These are phyloP conservation scores for Chlorencoelia australis DNA, from an alignment of 2,329 filamentous ascomycete genomes.

Conservation along the genomic window DNA sequence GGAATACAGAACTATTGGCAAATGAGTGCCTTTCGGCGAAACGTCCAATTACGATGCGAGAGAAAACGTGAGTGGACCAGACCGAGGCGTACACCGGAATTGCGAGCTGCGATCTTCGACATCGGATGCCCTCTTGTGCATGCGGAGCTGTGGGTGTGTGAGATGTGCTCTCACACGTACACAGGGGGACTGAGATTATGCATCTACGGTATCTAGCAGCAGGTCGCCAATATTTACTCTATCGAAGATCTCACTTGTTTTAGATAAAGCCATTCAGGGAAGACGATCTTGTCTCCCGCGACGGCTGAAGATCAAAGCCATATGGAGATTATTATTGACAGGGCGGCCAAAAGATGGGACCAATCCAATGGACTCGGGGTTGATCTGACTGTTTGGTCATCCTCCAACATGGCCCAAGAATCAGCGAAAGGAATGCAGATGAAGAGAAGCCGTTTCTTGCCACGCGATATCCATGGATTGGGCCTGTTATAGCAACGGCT, in stretches of 20 bases:
- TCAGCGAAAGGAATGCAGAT: background rate
- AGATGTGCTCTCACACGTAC: too few relatives aligned
- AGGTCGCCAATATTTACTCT: background rate
- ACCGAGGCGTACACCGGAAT: too few relatives aligned
- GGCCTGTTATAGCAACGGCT: constrained; percentile 6
- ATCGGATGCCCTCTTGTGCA: too few relatives aligned
- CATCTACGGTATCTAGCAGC: background rate
- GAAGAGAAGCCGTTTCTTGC: constrained; percentile 1
- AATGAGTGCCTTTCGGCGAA: background rate
- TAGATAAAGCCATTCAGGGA: background rate
- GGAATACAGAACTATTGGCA: background rate
- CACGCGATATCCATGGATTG: constrained; percentile 7
- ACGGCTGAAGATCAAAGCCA: constrained; percentile 1
- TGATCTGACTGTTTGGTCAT: background rate
- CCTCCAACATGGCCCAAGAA: background rate
- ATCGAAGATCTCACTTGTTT: background rate
- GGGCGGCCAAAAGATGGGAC: constrained; percentile 4
- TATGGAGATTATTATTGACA: constrained; percentile 1
- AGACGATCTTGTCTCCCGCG: background rate
- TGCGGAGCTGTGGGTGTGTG: too few relatives aligned
- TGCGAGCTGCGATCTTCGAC: background rate
- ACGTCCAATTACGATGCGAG: background rate
- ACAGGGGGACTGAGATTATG: background rate
- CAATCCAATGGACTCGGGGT: constrained; percentile 2
- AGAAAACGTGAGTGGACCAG: background rate